phyloP scores from a whole-genome alignment of 306 rosid species.

The Citrullus colocynthis region DNA sequence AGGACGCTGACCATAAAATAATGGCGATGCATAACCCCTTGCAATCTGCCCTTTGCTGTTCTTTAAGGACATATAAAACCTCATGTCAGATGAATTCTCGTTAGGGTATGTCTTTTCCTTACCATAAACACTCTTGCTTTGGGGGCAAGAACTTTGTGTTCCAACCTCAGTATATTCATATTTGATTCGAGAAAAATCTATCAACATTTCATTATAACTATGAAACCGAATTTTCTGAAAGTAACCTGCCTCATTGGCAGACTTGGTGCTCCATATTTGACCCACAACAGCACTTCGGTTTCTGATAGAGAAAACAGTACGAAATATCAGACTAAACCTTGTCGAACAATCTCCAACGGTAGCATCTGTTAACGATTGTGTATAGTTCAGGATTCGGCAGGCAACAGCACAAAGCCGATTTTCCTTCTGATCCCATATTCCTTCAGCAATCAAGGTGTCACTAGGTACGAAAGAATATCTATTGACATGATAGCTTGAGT shows the following conservation, averaged over 20 bases:
- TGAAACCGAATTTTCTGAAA: slow-evolving; percentile 37
- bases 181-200: slow-evolving; percentile 20
- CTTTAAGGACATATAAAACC: slow-evolving; percentile 40
- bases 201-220: slow-evolving; percentile 18
- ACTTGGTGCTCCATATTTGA: slow-evolving; percentile 49
- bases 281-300: slow-evolving; percentile 49
- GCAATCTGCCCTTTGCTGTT: slow-evolving; percentile 47
- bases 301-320: slow-evolving; percentile 37
- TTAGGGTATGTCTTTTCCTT: slow-evolving; percentile 44
- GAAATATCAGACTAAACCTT: slow-evolving; percentile 42
- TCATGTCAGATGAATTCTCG: slow-evolving; percentile 59
- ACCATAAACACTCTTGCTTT: slow-evolving; percentile 22
- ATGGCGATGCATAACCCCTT: slow-evolving; percentile 48
- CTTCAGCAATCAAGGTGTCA: slow-evolving; percentile 49
- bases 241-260: slow-evolving; percentile 36
- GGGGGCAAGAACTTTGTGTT: slow-evolving; percentile 26
- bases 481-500: slow-evolving; percentile 8
- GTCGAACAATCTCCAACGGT: slow-evolving; percentile 53
- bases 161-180: slow-evolving; percentile 48
- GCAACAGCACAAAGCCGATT: slow-evolving; percentile 44
- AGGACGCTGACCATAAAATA: slow-evolving; percentile 35
- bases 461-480: slow-evolving; percentile 42
- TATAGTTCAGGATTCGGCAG: slow-evolving; percentile 48
- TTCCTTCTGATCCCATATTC: slow-evolving; percentile 64
- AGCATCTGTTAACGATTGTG: slow-evolving; percentile 28